Percentiles rank a stretch among this genome's conserved stretches.
These are phyloP conservation scores for Tricharina praecox DNA, from an alignment of 495 filamentous ascomycete species.

Conservation along the genomic window DNA sequence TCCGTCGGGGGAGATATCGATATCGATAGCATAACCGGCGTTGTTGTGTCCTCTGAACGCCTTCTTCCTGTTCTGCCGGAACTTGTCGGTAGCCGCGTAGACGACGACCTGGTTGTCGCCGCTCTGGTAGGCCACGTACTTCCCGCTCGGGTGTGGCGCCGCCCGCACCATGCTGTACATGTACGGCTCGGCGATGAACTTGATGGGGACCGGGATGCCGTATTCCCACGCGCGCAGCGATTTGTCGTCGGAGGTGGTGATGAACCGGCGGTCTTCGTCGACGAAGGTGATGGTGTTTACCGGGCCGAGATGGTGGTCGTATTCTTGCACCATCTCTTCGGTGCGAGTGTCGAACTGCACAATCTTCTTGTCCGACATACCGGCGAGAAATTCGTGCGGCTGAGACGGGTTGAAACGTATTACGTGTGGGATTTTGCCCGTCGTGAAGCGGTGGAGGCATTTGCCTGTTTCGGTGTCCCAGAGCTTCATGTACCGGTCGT, in stretches of 20 bases:
- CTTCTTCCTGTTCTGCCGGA: constrained; percentile 95
- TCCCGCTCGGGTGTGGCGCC: constrained; percentile 66
- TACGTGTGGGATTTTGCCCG: constrained; percentile 88
- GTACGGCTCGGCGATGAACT: constrained; percentile 83
- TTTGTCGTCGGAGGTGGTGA: constrained; percentile 94
- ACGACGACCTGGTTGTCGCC: constrained; percentile 94
- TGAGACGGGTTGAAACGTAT: constrained; percentile 74
- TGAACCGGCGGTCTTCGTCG: constrained; percentile 85
- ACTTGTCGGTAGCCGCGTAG: constrained; percentile 82
- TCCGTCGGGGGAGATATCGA: constrained; percentile 77
- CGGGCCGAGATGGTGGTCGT: constrained; percentile 92
- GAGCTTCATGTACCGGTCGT: constrained; percentile 86
- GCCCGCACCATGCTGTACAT: constrained; percentile 86
- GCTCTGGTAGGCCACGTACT: constrained; percentile 82
- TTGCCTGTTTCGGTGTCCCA: constrained; percentile 95
- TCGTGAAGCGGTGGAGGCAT: constrained; percentile 71
- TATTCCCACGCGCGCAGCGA: constrained; percentile 94
- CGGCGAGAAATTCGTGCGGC: constrained; percentile 79
- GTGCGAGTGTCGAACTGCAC: constrained; percentile 87
- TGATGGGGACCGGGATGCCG: constrained; percentile 71
- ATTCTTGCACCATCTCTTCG: constrained; percentile 80
- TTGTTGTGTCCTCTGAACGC: constrained; percentile 89
- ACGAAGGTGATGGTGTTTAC: constrained; percentile 97
- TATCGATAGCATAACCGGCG: constrained; percentile 79
- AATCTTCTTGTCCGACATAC: constrained; percentile 97